Base-by-base conservation (phyloP, 768 basidiomycete genomes). In the Leucogyrophana mollusca region DNA sequence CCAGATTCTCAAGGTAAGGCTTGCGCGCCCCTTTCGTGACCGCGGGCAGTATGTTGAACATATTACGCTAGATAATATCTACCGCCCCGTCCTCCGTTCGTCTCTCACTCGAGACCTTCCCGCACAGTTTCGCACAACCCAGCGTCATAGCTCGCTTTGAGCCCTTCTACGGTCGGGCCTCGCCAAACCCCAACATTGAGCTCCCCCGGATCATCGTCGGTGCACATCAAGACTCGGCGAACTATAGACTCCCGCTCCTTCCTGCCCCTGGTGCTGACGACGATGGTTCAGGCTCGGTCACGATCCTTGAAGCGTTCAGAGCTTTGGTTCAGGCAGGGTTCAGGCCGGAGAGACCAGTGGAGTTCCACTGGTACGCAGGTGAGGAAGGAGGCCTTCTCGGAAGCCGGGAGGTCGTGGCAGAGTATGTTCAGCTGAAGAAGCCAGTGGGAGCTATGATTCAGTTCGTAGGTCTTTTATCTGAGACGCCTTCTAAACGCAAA, bases 301-400 rank as follows among this genome's bases (percentile, higher is more conserved):
- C 82, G n/a, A 86, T 90, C 53, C 66, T 90, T 33, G 89, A 90
- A 67, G 74, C 85, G 14, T 89, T 87, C 60, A 78, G 87, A 30
- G 84, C 78, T 10, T 70, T 90, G 47, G 72, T 90, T 53, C 74
- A 77, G 21, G 76, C 83, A 30, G 79, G 82, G 58, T 90, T 85
- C 73, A 76, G 63, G 34, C 88, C 88, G 42, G 67, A 72, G 48
- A 77, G 78, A 35, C 70, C 81, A 4, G 73, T 90, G 25, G 86
- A 91, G 59, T 90, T 90, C 64, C 86, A 90, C 53, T 90, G 87
- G 89, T 91, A 89, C 59, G 83, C 87, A 41, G 87, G 82, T 34
- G 87, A 90, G 72, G 87, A 64, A 40, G 62, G 50, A 40, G 49
- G 56, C 24, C 40, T 51, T 22, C 42, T 58, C 14, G 44, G 43